A percentile compares a stretch with the other conserved stretches of the same genome.
These are phyloP conservation scores for Simmondsia chinensis DNA, from an alignment of 148 eudicot genomes.

Conservation along the genomic window DNA sequence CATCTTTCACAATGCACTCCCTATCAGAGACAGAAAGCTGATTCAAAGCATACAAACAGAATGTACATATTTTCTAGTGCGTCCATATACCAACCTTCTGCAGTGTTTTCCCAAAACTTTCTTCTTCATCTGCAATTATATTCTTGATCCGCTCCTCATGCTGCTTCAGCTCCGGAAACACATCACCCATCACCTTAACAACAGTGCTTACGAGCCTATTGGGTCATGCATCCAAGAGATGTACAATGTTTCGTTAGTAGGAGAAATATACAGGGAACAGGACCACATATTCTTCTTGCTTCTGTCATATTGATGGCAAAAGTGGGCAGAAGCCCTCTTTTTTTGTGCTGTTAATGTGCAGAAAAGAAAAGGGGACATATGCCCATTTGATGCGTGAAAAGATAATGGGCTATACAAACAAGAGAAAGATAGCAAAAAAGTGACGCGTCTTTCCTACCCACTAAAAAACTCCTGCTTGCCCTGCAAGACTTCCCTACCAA, in stretches of 20 bases:
- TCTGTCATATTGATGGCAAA: too few relatives aligned
- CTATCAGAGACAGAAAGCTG: too few relatives aligned
- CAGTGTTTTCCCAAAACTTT: constrained; percentile 88
- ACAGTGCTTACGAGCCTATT: constrained; percentile 74
- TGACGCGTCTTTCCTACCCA: constrained; percentile 39
- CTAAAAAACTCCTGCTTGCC: constrained; percentile 82
- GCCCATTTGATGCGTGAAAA: too few relatives aligned
- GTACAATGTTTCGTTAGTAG: too few relatives aligned
- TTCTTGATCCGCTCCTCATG: constrained; percentile 58
- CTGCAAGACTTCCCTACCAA: constrained; percentile 84
- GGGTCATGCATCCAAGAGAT: constrained; percentile 6
- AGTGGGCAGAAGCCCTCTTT: too few relatives aligned
- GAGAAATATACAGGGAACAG: too few relatives aligned
- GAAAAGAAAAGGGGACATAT: too few relatives aligned
- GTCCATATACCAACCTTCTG: constrained; percentile 42
- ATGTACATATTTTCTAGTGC: neutral
- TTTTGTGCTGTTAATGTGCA: too few relatives aligned
- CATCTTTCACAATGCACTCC: too few relatives aligned
- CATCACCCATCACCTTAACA: constrained; percentile 69
- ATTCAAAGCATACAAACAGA: too few relatives aligned
- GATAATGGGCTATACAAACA: neutral
- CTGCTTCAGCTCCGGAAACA: constrained; percentile 82
- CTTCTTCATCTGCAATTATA: constrained; percentile 75
- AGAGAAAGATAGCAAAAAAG: constrained; percentile 1
- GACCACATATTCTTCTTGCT: too few relatives aligned